These are phyloP conservation scores for Fraxinus cuspidata DNA, from an alignment of 257 asterid genomes.

Conservation along the genomic window DNA sequence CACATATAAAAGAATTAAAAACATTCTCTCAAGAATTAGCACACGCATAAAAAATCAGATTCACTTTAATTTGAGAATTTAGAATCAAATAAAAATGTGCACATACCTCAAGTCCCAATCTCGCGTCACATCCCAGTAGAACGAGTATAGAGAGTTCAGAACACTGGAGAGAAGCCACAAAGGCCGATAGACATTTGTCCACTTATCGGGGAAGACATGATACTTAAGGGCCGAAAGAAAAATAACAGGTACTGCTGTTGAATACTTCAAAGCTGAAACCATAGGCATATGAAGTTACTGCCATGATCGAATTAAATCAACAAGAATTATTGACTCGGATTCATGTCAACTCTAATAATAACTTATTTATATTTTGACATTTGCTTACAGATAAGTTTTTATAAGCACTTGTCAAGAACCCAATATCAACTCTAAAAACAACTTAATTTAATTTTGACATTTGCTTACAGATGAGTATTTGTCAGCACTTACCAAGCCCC, in stretches of 20 bases:
- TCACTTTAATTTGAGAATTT: background rate
- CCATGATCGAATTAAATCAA: slow-evolving; percentile 15
- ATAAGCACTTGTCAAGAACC: background rate
- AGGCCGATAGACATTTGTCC: slow-evolving; percentile 81
- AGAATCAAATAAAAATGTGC: background rate
- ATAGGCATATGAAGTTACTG: slow-evolving; percentile 33
- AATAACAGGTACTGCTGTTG: slow-evolving; percentile 93
- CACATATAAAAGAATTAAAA: background rate
- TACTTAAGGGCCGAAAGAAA: slow-evolving; percentile 93
- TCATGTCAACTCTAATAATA: slow-evolving; percentile 8
- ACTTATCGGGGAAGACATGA: slow-evolving; percentile 78
- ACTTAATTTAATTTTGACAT: background rate
- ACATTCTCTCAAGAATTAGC: background rate
- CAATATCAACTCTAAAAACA: too few relatives aligned
- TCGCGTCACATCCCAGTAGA: slow-evolving; percentile 92
- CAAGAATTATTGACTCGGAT: slow-evolving; percentile 4
- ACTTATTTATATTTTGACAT: background rate
- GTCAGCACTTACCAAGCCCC: background rate
- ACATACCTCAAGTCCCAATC: slow-evolving; percentile 97
- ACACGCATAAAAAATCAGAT: too few relatives aligned
- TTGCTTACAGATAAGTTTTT: slow-evolving; percentile 1
- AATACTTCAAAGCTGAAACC: slow-evolving; percentile 89
- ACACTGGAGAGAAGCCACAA: slow-evolving; percentile 91
- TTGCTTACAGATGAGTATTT: slow-evolving; percentile 1
- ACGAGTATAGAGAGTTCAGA: slow-evolving; percentile 82